Evolutionary conservation across 1,284 basidiomycete species (phyloP), one percentile per base, ranked within the genome.

Genomic region (Rhodotorula sp.): DNA sequence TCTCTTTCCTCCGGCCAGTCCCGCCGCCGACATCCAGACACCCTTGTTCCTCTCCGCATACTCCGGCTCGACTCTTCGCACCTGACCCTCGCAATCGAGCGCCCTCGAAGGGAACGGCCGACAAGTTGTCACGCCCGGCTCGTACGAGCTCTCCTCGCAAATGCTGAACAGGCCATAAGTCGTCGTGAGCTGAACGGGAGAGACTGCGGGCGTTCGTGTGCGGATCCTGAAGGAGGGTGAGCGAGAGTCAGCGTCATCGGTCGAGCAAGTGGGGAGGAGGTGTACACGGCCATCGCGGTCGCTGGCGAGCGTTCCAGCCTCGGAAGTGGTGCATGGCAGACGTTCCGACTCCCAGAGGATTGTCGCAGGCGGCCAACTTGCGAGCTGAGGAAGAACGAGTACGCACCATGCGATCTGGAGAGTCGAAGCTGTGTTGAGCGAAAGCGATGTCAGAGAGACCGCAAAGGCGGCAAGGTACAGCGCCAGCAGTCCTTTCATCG

Each of bases 401-500:
- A 40, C 51, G 50, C 26, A 65, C 65, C 65, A 61, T 31, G 59
- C n/a, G 4, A 28, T n/a, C 18, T 44, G 47, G n/a, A 61, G 10
- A 8, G 56, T 34, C 22, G 59, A 56, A 0, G 52, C 24, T 15
- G 61, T 24, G 46, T 59, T 44, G 31, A 66, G 47, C 24, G 28
- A 16, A 13, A 61, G n/a, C n/a, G 64, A 51, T 22, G 59, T 51
- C 31, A 54, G n/a, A 0, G 53, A 48, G 44, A 61, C 34, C 7
- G 53, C 59, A 15, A 66, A n/a, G 2, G 64, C 59, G 6, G 44
- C 15, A 24, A 60, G 59, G 47, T 66, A 66, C 34, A 66, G 48
- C 10, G 7, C 64, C 3, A 66, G 40, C n/a, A 66, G 34, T 11
- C 64, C 64, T 13, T 60, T 61, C 64, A 66, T 66, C 4, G 26